Evolutionary conservation across 2,329 filamentous ascomycete species (phyloP).

Genomic region (Rachicladosporium sp.): DNA sequence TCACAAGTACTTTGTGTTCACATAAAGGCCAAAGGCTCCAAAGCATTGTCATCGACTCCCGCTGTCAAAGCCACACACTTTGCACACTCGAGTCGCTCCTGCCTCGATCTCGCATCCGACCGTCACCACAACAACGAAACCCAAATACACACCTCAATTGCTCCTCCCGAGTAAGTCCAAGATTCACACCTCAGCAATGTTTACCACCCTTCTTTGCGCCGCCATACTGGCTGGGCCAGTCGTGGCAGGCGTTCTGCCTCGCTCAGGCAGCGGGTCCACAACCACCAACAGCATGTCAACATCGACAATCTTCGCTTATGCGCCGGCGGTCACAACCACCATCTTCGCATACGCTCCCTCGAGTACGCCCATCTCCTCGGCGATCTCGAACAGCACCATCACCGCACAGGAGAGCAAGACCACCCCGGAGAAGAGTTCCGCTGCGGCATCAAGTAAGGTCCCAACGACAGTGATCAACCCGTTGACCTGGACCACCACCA

Average conservation of each 20-base stretch:
- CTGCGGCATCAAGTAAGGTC: neutral
- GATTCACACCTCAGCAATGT: neutral
- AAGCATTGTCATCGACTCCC: neutral
- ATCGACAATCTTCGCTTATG: conserved; percentile 3
- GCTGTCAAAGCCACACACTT: neutral
- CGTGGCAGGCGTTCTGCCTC: conserved; percentile 4
- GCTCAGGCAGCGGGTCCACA: conserved; percentile 1
- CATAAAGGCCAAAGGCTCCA: neutral
- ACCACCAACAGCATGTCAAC: conserved; percentile 4
- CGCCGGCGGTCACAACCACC: neutral
- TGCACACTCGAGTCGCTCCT: neutral
- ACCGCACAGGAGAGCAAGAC: neutral
- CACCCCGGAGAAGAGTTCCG: neutral
- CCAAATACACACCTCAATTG: too few species aligned
- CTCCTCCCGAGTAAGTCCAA: too few species aligned
- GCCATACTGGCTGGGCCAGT: conserved; percentile 7
- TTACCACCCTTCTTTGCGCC: neutral
- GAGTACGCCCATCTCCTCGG: neutral
- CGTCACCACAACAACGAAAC: too few species aligned
- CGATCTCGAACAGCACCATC: conserved; percentile 4
- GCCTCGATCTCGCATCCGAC: too few species aligned
- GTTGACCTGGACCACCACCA: neutral
- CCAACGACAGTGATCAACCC: conserved; percentile 3
- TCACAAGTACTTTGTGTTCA: too few species aligned
- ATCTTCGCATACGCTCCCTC: conserved; percentile 1